phyloP scores from a whole-genome alignment of 2,329 filamentous ascomycete species.

The Tolypocladium sp. region DNA sequence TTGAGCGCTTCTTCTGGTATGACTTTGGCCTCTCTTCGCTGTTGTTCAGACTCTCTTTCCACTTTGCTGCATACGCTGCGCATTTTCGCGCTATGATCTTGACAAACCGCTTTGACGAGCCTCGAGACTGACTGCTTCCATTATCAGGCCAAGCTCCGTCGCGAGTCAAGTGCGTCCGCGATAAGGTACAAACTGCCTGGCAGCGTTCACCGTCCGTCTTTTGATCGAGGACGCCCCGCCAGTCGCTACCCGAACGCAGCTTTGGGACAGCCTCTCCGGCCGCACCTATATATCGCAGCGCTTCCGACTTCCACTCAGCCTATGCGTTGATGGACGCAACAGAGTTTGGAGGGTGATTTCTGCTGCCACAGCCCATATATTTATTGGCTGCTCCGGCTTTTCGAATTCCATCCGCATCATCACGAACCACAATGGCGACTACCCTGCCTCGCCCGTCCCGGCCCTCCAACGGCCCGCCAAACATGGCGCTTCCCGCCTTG shows the following conservation, averaged over 20 bases:
- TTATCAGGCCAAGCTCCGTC: background rate
- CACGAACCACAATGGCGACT: slow-evolving; percentile 27
- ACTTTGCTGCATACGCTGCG: background rate
- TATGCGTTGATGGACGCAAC: slow-evolving; percentile 3
- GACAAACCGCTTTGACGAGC: background rate
- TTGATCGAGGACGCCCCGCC: background rate
- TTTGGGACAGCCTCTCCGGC: background rate
- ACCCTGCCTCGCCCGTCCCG: slow-evolving; percentile 58
- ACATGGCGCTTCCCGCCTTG: slow-evolving; percentile 62
- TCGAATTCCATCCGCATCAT: background rate
- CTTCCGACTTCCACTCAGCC: background rate
- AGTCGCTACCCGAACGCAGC: background rate
- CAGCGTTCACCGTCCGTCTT: background rate
- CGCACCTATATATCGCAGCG: background rate
- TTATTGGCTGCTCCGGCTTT: background rate
- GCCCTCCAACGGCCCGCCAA: slow-evolving; percentile 61
- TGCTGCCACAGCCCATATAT: background rate
- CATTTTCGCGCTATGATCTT: background rate
- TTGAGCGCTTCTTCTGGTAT: background rate
- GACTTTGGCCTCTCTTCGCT: background rate
- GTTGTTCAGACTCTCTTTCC: background rate
- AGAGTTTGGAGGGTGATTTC: background rate
- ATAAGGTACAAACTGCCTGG: background rate
- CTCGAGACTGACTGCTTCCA: background rate
- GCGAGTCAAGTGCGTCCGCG: background rate